These are phyloP conservation scores for Aaosphaeria pasadenensis DNA, from an alignment of 2,329 filamentous ascomycete species.

Conservation along the genomic window DNA sequence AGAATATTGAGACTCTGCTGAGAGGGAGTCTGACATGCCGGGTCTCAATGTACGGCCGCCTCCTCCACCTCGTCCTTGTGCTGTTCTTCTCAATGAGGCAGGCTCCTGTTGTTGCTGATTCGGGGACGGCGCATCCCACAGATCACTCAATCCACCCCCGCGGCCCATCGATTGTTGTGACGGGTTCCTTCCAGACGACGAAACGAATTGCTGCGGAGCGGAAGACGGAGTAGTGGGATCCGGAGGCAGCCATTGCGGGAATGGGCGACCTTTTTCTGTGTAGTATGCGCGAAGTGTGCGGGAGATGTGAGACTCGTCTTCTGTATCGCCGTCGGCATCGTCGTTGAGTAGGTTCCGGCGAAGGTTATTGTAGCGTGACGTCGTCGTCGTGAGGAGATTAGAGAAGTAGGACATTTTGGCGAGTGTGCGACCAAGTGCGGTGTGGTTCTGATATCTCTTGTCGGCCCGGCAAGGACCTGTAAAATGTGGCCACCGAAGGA, in stretches of 20 bases:
- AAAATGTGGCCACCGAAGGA: too few species aligned
- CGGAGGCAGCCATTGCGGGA: constrained; percentile 83
- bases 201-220: constrained; percentile 50
- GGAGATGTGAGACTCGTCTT: constrained; percentile 93
- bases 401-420: constrained; percentile 71
- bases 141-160: constrained; percentile 50
- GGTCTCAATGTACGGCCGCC: constrained; percentile 17
- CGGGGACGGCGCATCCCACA: constrained; percentile 52
- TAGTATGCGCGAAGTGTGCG: constrained; percentile 93
- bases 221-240: constrained; percentile 74
- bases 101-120: constrained; percentile 39
- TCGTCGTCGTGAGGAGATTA: constrained; percentile 60
- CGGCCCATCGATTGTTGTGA: constrained; percentile 25
- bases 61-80: constrained; percentile 44
- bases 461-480: too few species aligned
- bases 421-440: too few species aligned
- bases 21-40: constrained; percentile 17
- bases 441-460: too few species aligned
- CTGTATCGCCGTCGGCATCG: constrained; percentile 53
- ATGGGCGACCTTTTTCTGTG: constrained; percentile 75
- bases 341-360: constrained; percentile 65
- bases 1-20: constrained; percentile 34
- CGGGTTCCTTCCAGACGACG: constrained; percentile 38
- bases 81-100: constrained; percentile 36
- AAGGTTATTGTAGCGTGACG: constrained; percentile 56